phyloP scores from a whole-genome alignment of 208 protist genomes.

The Trypanosoma melophagium region DNA sequence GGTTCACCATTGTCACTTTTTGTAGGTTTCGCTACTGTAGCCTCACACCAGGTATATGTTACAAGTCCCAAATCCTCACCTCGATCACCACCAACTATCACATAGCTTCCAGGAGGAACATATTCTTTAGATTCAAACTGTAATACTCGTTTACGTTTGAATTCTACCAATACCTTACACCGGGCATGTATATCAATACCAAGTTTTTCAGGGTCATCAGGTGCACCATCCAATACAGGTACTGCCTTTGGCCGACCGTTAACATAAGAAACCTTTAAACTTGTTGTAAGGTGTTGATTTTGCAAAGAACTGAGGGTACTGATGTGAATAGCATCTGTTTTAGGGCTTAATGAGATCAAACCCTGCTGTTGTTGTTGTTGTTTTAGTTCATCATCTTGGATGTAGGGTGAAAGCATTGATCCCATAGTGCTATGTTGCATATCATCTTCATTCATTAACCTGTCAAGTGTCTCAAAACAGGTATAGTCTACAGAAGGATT shows the following conservation, averaged over 20 bases:
- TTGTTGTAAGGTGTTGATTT: conserved; percentile 82
- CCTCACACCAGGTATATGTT: conserved; percentile 79
- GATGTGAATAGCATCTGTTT: conserved; percentile 89
- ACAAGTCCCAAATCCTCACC: conserved; percentile 88
- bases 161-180: conserved; percentile 90
- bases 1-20: conserved; percentile 2
- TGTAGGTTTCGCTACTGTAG: not conserved
- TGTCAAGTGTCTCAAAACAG: conserved; percentile 26
- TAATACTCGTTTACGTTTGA: conserved; percentile 84
- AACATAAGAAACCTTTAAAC: conserved; percentile 48
- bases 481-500: conserved; percentile 23
- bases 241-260: conserved; percentile 62
- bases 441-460: conserved; percentile 23
- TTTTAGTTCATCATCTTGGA: conserved; percentile 17
- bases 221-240: conserved; percentile 32
- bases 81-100: conserved; percentile 85
- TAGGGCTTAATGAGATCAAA: conserved; percentile 3
- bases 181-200: conserved; percentile 50
- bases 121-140: conserved; percentile 80
- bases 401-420: conserved; percentile 5
- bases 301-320: conserved; percentile 93
- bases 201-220: conserved; percentile 47
- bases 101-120: conserved; percentile 78
- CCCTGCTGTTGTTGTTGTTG: conserved; percentile 21
- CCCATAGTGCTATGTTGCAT: not conserved